phyloP scores from a whole-genome alignment of 805 yeast species.

The Nakazawaea populi region DNA sequence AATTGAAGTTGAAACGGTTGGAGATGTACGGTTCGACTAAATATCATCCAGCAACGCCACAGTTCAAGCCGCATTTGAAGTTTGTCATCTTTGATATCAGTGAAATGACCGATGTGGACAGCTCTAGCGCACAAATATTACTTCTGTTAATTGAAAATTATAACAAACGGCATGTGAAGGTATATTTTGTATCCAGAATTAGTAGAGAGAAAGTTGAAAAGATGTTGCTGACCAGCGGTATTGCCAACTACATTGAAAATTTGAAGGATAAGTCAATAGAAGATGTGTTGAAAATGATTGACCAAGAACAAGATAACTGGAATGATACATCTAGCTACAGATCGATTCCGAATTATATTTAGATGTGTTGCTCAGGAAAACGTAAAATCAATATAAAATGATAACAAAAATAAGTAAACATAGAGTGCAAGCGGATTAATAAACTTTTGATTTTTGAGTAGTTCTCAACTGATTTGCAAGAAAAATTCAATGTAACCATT shows the following conservation, averaged over 20 bases:
- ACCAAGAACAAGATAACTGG: not conserved
- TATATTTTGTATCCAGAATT: conserved; percentile 37
- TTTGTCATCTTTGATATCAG: conserved; percentile 69
- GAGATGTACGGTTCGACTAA: conserved; percentile 73
- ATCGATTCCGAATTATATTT: not conserved
- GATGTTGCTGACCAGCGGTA: conserved; percentile 16
- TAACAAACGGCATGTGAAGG: conserved; percentile 44
- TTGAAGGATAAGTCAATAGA: not conserved
- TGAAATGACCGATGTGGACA: conserved; percentile 78
- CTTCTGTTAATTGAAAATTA: conserved; percentile 55
- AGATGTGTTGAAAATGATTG: conserved; percentile 1
- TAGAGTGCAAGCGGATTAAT: too few relatives aligned
- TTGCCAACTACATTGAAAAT: not conserved
- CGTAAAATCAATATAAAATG: too few relatives aligned
- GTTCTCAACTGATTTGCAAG: too few relatives aligned
- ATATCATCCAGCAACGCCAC: conserved; percentile 71
- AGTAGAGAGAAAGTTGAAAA: conserved; percentile 18
- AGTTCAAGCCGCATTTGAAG: conserved; percentile 40
- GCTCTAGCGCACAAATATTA: conserved; percentile 73
- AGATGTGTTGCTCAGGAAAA: not conserved
- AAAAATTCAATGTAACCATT: too few relatives aligned
- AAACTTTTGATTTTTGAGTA: too few relatives aligned
- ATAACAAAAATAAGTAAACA: too few relatives aligned
- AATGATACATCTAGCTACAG: not conserved
- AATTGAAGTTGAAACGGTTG: conserved; percentile 57